A percentile compares a stretch with the other conserved stretches of the same genome.
Conservation (phyloP, 2,329 filamentous ascomycete genomes). For the Cadophora sp. region DNA sequence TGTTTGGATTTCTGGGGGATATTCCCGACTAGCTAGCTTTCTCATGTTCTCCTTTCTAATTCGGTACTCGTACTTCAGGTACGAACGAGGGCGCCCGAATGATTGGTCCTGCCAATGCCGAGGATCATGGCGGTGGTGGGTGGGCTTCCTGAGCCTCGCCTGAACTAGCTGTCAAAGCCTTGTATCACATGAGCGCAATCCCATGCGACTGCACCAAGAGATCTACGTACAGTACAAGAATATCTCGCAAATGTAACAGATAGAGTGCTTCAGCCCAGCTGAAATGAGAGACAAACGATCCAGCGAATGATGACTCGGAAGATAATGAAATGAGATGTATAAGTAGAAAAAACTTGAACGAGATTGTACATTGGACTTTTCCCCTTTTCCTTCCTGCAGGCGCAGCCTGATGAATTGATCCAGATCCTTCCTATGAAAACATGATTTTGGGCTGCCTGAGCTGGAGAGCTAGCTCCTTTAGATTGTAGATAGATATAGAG, state of each 20-base stretch:
- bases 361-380: slow-evolving; percentile 10
- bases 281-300: neutral
- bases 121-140: neutral
- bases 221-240: slow-evolving; percentile 20
- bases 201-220: neutral
- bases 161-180: neutral
- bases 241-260: slow-evolving; percentile 6
- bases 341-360: neutral
- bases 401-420: slow-evolving; percentile 26
- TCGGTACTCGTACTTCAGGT: slow-evolving; percentile 21
- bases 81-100: slow-evolving; percentile 14
- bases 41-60: neutral
- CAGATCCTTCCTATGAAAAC: slow-evolving; percentile 32
- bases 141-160: slow-evolving; percentile 27
- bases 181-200: slow-evolving; percentile 19
- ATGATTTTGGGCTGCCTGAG: slow-evolving; percentile 38
- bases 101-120: slow-evolving; percentile 26
- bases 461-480: slow-evolving; percentile 41
- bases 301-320: slow-evolving; percentile 7
- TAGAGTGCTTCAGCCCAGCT: slow-evolving; percentile 9
- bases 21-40: neutral
- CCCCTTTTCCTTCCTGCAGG: slow-evolving; percentile 19
- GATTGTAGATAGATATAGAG: slow-evolving; percentile 17
- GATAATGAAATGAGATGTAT: slow-evolving; percentile 7
- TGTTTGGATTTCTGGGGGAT: neutral